phyloP scores from a whole-genome alignment of 2,329 filamentous ascomycete species.

The Beauveria scarabaeidicola region DNA sequence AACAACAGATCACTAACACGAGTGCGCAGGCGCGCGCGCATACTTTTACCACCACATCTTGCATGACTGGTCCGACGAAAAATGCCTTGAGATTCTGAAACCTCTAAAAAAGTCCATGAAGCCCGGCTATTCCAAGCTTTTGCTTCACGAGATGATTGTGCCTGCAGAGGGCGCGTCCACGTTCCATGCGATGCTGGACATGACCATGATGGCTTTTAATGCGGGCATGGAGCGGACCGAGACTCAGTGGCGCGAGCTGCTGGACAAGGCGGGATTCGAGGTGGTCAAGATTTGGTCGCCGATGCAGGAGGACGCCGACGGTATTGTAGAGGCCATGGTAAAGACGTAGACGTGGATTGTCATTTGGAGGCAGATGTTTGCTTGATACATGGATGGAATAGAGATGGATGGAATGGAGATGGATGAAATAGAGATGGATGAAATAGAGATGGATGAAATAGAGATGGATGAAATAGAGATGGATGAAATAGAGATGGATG shows the following conservation, averaged over 20 bases:
- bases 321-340: conserved; percentile 4
- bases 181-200: conserved; percentile 15
- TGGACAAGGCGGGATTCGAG: conserved; percentile 15
- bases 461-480: too few relatives aligned
- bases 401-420: too few relatives aligned
- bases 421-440: too few relatives aligned
- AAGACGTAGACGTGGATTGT: not conserved
- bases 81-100: conserved; percentile 15
- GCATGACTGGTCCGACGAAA: conserved; percentile 20
- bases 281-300: not conserved
- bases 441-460: too few relatives aligned
- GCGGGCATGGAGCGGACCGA: conserved; percentile 16
- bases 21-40: conserved; percentile 18
- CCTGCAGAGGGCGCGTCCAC: conserved; percentile 13
- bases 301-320: not conserved
- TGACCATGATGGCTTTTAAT: conserved; percentile 18
- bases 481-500: too few relatives aligned
- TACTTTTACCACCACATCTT: conserved; percentile 21
- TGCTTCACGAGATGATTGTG: conserved; percentile 24
- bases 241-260: conserved; percentile 14
- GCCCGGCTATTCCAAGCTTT: conserved; percentile 22
- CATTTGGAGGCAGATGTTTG: too few relatives aligned
- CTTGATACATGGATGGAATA: too few relatives aligned
- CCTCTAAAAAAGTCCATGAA: conserved; percentile 13
- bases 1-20: not conserved